Evolutionary conservation across 2,329 filamentous ascomycete species (phyloP).

Genomic region (Paecilomyces dactylethromorphus): DNA sequence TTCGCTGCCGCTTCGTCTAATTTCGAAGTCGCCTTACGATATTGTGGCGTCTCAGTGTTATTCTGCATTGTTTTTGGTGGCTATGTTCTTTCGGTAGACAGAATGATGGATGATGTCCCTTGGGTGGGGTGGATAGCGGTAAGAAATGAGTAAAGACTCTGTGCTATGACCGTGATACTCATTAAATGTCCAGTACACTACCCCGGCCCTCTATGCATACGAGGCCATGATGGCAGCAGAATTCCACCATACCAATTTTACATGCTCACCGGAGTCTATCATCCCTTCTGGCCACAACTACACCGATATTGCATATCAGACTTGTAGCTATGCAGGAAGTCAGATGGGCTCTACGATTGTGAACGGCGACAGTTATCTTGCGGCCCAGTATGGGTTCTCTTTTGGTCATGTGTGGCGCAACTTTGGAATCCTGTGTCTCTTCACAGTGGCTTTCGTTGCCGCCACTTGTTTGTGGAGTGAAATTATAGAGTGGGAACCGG

Average conservation of each 20-base stretch:
- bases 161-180: constrained; percentile 53
- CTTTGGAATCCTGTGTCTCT: constrained; percentile 68
- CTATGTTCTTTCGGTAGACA: constrained; percentile 59
- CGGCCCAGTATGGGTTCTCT: constrained; percentile 50
- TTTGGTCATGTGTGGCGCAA: constrained; percentile 63
- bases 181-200: constrained; percentile 54
- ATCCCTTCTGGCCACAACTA: too few relatives aligned
- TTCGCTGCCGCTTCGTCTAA: constrained; percentile 58
- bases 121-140: constrained; percentile 65
- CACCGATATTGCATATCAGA: too few relatives aligned
- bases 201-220: too few relatives aligned
- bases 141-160: constrained; percentile 64
- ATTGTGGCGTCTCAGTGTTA: constrained; percentile 56
- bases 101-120: constrained; percentile 50
- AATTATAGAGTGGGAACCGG: constrained; percentile 53
- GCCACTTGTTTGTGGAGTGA: constrained; percentile 57
- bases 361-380: constrained; percentile 49
- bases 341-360: constrained; percentile 46
- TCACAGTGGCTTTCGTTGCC: constrained; percentile 63
- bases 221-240: too few relatives aligned
- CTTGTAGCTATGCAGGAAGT: too few relatives aligned
- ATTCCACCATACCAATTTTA: too few relatives aligned
- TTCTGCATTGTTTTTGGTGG: constrained; percentile 58
- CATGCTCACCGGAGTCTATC: too few relatives aligned
- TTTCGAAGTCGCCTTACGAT: constrained; percentile 60